Evolutionary conservation across 345 rosid genomes (phyloP), one percentile per base, ranked within the genome.

Genomic region (Triadica sebifera): DNA sequence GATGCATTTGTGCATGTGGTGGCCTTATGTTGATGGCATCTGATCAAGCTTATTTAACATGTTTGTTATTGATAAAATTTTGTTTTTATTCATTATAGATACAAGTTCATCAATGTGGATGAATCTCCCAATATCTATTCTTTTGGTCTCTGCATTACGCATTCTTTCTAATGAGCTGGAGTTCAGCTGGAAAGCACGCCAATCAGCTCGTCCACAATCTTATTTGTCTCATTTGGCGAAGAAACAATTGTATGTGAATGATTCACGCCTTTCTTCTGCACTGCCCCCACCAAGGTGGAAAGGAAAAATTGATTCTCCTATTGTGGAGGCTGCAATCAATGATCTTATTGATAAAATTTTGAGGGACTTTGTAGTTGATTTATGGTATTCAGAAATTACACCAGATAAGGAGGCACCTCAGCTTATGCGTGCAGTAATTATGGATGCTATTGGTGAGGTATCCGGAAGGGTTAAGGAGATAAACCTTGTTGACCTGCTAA

Each of bases 341-440:
- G 93, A 86, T 20, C 88, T 96, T 39, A 89, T 96, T 22, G 90
- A 91, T 79, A 90, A 93, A 84, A 75, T 96, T 69, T 80, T 96
- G 74, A 89, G 82, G 85, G 99, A 91, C 77, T 96, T 93, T 73
- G 93, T 96, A 75, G 71, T 85, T 51, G 90, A 93, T 78, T 79
- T 93, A 78, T 96, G 98, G 98, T 96, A 96, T 81, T 85, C 92
- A 1, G 93, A 89, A 78, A 93, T 96, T 69, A 93, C 99, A 4
- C 93, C 92, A 0, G 98, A 96, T 78, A 89, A 51, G 84, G 99
- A 96, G 61, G 86, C 87, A 15, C 98, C 99, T 47, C 93, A 93
- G 83, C 88, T 91, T 72, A 93, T 91, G 57, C 93, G 85, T 41
- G 84, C 83, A 2, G 91, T 91, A 8, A 90, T 96, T 75, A 82